Percentiles rank a stretch among this genome's conserved stretches.
phyloP scores from a whole-genome alignment of 192 early-diverging fungal genomes.

The Dissophora globulifera region DNA sequence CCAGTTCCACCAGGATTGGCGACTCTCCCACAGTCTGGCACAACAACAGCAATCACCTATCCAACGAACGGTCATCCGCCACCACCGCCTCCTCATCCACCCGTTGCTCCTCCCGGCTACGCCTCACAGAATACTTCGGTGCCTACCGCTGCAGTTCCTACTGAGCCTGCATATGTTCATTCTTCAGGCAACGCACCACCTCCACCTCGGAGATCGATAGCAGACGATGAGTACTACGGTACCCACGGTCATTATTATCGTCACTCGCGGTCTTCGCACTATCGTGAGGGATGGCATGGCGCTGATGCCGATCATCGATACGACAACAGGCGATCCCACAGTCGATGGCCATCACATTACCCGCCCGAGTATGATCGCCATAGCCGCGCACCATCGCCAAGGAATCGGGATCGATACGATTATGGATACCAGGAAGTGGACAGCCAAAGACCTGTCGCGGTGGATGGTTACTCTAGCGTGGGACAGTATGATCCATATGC shows the following conservation, averaged over 20 bases:
- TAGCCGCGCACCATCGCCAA: conserved; percentile 27
- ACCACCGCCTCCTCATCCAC: conserved; percentile 35
- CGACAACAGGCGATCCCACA: conserved; percentile 21
- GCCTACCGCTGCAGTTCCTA: neutral
- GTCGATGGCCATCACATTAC: conserved; percentile 19
- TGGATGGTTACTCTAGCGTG: conserved; percentile 6
- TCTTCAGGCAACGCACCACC: conserved; percentile 20
- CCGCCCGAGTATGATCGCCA: conserved; percentile 28
- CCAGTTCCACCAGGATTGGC: conserved; percentile 1
- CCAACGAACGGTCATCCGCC: conserved; percentile 26
- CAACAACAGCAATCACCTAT: neutral
- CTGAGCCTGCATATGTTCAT: conserved; percentile 11
- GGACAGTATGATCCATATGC: conserved; percentile 5
- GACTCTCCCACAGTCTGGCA: neutral
- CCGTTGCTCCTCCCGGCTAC: conserved; percentile 17
- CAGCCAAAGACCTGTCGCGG: neutral
- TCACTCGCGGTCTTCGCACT: conserved; percentile 28
- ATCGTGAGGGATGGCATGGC: conserved; percentile 24
- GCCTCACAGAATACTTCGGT: conserved; percentile 2
- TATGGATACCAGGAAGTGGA: conserved; percentile 21
- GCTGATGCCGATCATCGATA: conserved; percentile 27
- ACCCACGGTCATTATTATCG: conserved; percentile 49
- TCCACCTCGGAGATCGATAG: conserved; percentile 23
- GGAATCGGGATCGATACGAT: conserved; percentile 25
- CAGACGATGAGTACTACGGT: conserved; percentile 38